These are phyloP conservation scores for Epichloe typhina DNA, from an alignment of 2,329 filamentous ascomycete genomes.

Conservation along the genomic window DNA sequence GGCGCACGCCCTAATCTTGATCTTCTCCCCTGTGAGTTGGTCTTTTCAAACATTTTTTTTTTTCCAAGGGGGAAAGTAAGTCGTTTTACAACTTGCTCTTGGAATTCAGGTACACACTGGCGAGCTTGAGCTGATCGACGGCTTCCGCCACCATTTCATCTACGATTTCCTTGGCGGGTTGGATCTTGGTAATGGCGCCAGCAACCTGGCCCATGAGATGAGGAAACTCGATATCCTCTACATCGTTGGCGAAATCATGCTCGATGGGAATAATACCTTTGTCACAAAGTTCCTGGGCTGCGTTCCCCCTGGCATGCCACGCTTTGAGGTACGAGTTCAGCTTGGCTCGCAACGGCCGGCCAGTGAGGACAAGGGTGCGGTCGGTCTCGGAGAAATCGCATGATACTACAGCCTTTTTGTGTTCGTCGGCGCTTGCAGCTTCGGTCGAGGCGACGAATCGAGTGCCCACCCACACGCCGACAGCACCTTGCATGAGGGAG, in stretches of 20 bases:
- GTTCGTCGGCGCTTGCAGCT: conserved; percentile 65
- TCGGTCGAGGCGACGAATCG: conserved; percentile 76
- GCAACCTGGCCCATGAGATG: conserved; percentile 93
- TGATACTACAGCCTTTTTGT: conserved; percentile 74
- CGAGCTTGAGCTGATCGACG: conserved; percentile 50
- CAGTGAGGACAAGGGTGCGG: conserved; percentile 69
- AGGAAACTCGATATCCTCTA: conserved; percentile 67
- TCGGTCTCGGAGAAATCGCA: conserved; percentile 70
- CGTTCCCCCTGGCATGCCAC: conserved; percentile 71
- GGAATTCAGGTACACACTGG: conserved; percentile 42
- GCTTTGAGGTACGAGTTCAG: conserved; percentile 70
- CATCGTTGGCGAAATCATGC: conserved; percentile 66
- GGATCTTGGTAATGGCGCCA: conserved; percentile 59
- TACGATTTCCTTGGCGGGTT: conserved; percentile 77
- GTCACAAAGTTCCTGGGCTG: conserved; percentile 63
- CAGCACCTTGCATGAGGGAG: conserved; percentile 75
- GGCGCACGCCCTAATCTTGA: too few relatives aligned
- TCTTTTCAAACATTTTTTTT: too few relatives aligned
- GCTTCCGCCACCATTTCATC: conserved; percentile 78
- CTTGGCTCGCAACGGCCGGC: conserved; percentile 66
- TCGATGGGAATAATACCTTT: conserved; percentile 68
- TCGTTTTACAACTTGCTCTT: conserved; percentile 28
- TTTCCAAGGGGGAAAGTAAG: too few relatives aligned
- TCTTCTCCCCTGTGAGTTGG: too few relatives aligned
- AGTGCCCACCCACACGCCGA: conserved; percentile 88